A percentile compares a stretch with the other conserved stretches of the same genome.
Conservation (phyloP, 139 green algal species). For the Marvania coccoides region DNA sequence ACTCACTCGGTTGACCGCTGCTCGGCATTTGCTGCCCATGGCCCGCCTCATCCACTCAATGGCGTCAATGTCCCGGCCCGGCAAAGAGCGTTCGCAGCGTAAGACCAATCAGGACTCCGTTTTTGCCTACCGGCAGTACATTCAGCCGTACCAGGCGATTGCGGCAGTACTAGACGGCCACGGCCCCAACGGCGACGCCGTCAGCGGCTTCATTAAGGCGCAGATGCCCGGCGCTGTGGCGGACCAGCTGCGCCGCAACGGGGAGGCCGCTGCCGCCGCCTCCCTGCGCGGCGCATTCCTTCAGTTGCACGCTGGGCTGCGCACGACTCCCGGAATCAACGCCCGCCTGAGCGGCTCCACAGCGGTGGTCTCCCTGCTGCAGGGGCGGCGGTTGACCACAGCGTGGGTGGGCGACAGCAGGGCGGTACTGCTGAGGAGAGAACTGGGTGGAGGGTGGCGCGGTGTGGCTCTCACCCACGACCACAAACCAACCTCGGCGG, state of each 20-base stretch:
- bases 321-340: slow-evolving; percentile 43
- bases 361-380: slow-evolving; percentile 57
- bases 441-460: slow-evolving; percentile 20
- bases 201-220: slow-evolving; percentile 68
- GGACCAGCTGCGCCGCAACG: slow-evolving; percentile 45
- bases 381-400: slow-evolving; percentile 43
- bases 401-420: slow-evolving; percentile 88
- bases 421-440: slow-evolving; percentile 43
- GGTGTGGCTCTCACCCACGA: slow-evolving; percentile 72
- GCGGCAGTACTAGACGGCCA: slow-evolving; percentile 82
- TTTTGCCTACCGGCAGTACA: slow-evolving; percentile 78
- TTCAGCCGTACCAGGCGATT: slow-evolving; percentile 61
- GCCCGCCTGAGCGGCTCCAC: slow-evolving; percentile 81
- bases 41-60: slow-evolving; percentile 32
- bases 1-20: background rate
- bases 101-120: slow-evolving; percentile 88
- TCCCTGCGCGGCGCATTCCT: slow-evolving; percentile 35
- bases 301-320: slow-evolving; percentile 51
- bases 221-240: slow-evolving; percentile 68
- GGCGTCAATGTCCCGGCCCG: slow-evolving; percentile 66
- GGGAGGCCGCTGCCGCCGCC: slow-evolving; percentile 1
- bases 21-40: slow-evolving; percentile 15
- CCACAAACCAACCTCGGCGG: slow-evolving; percentile 75
- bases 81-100: slow-evolving; percentile 68
- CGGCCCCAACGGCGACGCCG: slow-evolving; percentile 67